These are phyloP conservation scores for Pterulicium gracile DNA, from an alignment of 1,284 basidiomycete species.

Conservation along the genomic window DNA sequence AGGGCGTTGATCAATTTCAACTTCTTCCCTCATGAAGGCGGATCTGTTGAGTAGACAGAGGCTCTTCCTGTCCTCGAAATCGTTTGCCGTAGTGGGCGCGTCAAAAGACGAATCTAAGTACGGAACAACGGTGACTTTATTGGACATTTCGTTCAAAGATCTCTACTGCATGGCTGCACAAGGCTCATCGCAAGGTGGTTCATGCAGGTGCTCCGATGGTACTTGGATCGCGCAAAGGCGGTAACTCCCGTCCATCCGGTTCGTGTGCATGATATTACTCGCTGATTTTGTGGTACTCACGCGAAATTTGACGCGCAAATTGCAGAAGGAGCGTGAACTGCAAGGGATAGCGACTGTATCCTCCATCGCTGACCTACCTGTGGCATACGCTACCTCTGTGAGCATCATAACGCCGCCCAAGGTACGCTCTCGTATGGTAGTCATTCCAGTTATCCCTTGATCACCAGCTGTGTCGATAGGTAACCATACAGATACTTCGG, in stretches of 20 bases:
- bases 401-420: constrained; percentile 72
- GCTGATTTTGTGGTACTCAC: constrained; percentile 1
- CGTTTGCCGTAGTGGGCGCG: constrained; percentile 70
- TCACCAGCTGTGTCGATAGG: constrained; percentile 25
- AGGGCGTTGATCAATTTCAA: too few species aligned
- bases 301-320: background rate
- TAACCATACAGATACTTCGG: constrained; percentile 56
- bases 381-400: constrained; percentile 61
- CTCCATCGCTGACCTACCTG: constrained; percentile 45
- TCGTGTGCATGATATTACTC: constrained; percentile 13
- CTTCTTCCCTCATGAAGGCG: too few species aligned
- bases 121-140: constrained; percentile 52
- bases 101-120: constrained; percentile 68
- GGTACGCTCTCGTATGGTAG: constrained; percentile 20
- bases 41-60: constrained; percentile 31
- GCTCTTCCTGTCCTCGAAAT: constrained; percentile 47
- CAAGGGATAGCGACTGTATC: constrained; percentile 48
- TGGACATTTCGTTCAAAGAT: background rate
- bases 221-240: constrained; percentile 44
- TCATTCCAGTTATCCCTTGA: background rate
- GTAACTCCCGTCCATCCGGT: constrained; percentile 68
- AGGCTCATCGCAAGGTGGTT: background rate
- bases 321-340: constrained; percentile 52
- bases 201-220: constrained; percentile 63
- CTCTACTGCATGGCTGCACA: too few species aligned